Conservation (phyloP, 257 asterid species). For the Thymus mandschuricus region DNA sequence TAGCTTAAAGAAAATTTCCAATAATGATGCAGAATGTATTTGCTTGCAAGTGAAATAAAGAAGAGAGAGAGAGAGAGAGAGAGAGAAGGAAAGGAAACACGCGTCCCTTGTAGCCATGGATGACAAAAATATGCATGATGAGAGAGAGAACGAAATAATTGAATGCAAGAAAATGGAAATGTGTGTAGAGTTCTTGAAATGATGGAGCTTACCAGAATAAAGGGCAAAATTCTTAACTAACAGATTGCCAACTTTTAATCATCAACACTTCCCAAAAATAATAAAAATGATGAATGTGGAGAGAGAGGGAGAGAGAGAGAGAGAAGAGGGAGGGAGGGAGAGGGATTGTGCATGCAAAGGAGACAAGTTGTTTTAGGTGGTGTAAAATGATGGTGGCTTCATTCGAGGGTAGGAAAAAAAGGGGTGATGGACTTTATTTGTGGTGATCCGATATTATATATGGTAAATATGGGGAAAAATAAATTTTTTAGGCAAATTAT, state of each 20-base stretch:
- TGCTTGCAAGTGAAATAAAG: background rate
- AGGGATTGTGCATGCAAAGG: background rate
- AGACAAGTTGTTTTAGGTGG: slow-evolving; percentile 18
- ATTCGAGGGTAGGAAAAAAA: background rate
- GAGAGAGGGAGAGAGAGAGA: no score
- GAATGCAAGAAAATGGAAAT: background rate
- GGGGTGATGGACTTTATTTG: slow-evolving; percentile 23
- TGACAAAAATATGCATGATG: background rate
- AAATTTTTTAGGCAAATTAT: background rate
- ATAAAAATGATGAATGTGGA: background rate
- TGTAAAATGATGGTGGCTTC: slow-evolving; percentile 25
- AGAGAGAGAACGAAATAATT: background rate
- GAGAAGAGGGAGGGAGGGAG: background rate
- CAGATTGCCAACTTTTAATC: slow-evolving; percentile 22
- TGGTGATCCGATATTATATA: slow-evolving; percentile 39
- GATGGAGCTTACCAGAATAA: slow-evolving; percentile 23
- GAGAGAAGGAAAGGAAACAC: background rate
- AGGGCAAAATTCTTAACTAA: slow-evolving; percentile 13
- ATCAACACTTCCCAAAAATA: background rate
- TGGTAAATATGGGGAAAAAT: background rate
- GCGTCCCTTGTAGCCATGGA: background rate
- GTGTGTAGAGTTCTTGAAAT: background rate
- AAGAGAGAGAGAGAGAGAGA: background rate
- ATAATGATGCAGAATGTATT: no score
- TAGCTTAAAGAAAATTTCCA: no score